Base-by-base conservation (phyloP, 495 filamentous ascomycete species). In the Xylaria nigripes region DNA sequence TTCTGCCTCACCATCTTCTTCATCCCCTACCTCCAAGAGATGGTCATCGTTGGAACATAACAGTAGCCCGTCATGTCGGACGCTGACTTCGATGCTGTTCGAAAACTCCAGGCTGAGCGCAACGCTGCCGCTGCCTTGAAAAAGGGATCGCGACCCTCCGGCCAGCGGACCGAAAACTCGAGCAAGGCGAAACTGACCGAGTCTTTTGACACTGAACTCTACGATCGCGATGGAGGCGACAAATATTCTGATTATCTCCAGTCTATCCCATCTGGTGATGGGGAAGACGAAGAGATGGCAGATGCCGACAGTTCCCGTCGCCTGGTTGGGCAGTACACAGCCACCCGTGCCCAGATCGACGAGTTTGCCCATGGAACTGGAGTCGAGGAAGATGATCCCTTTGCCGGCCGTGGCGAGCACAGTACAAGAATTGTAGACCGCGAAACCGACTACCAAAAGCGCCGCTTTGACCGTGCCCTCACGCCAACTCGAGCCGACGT, bases 381-480 rank as follows among this genome's bases (percentile, higher is more conserved):
- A 40, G 89, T 89, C 21, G 89, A 91, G 67, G 92, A 96, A 68
- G 91, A 93, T 58, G 94, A 99, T 64, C 86, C 90, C 12, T 75
- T 99, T 56, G 76, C 89, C 32, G 86, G 85, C 27, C 70, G 72
- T 44, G 85, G 89, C 65, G 93, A 96, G 72, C 86, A 93, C 72
- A 83, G 86, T 67, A 89, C 86, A 21, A 84, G 90, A 62, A 95
- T 99, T 67, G 80, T 86, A 18, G 89, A 91, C 61, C 83, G 94
- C 56, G 90, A 97, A 75, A 94, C 91, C 51, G 92, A 96, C 65
- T 99, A 99, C 65, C 94, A 99, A 71, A 96, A 96, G 73, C 89
- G 91, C 51, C 82, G 89, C 47, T 90, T 92, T 64, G 81, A 93
- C 62, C 89, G 93, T 44, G 86, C 83, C 48, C 75, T 96, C 54